Evolutionary conservation across 306 rosid species (phyloP).

Genomic region (Vigna mungo): DNA sequence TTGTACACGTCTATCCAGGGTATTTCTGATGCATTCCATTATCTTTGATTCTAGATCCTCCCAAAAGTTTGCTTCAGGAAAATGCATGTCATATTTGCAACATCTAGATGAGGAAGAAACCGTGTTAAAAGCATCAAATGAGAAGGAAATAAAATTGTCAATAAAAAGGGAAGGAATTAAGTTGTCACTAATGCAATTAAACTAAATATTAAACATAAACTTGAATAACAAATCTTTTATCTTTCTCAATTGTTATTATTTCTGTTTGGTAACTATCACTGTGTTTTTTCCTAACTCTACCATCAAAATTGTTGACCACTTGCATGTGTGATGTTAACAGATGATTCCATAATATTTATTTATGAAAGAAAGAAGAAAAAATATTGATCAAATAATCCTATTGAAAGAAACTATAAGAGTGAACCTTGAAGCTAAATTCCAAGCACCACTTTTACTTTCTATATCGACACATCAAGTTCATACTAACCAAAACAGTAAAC

Average conservation of each 20-base stretch:
- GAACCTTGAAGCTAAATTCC: slow-evolving; percentile 18
- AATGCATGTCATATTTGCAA: slow-evolving; percentile 86
- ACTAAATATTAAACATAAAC: slow-evolving; percentile 4
- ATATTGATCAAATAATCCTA: slow-evolving; percentile 11
- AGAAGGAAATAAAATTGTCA: not conserved
- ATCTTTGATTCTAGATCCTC: slow-evolving; percentile 94
- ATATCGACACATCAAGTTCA: slow-evolving; percentile 27
- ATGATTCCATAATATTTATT: slow-evolving; percentile 37
- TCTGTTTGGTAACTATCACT: slow-evolving; percentile 10
- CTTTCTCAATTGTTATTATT: slow-evolving; percentile 15
- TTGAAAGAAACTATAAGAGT: slow-evolving; percentile 30
- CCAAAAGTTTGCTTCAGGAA: slow-evolving; percentile 93
- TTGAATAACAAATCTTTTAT: slow-evolving; percentile 27
- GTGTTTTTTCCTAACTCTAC: slow-evolving; percentile 23
- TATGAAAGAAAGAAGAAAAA: slow-evolving; percentile 6
- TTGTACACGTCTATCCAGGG: slow-evolving; percentile 94
- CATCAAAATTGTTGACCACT: slow-evolving; percentile 34
- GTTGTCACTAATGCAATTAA: slow-evolving; percentile 25
- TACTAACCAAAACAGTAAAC: slow-evolving; percentile 23
- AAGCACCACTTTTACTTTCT: slow-evolving; percentile 32
- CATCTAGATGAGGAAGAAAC: slow-evolving; percentile 69
- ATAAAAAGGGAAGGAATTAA: slow-evolving; percentile 36
- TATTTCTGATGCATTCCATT: slow-evolving; percentile 90
- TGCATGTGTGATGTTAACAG: slow-evolving; percentile 5
- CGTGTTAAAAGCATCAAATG: slow-evolving; percentile 41